Conservation (phyloP, 2,329 filamentous ascomycete species). For the Sodiomyces alkalinus region DNA sequence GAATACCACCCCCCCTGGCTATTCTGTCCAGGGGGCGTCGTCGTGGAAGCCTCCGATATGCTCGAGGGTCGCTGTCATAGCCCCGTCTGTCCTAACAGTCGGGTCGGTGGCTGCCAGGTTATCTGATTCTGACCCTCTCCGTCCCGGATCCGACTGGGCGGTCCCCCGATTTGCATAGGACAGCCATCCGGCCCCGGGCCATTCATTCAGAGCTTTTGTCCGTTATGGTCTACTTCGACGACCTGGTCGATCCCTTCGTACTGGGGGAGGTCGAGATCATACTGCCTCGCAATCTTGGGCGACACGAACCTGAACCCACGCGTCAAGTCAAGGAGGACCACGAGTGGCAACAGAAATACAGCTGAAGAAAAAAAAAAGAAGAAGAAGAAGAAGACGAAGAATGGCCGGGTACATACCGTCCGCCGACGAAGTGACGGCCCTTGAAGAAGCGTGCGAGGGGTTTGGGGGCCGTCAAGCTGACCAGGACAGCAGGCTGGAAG, state of each 20-base stretch:
- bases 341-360: no score
- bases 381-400: no score
- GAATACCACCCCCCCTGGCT: conserved; percentile 32
- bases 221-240: conserved; percentile 50
- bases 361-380: no score
- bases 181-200: no score
- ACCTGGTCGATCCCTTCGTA: conserved; percentile 85
- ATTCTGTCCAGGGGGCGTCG: conserved; percentile 29
- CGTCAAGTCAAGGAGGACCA: no score
- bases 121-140: conserved; percentile 23
- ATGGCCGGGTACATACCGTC: conserved; percentile 47
- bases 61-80: conserved; percentile 40
- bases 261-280: conserved; percentile 64
- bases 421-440: conserved; percentile 84
- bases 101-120: conserved; percentile 37
- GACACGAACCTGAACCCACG: conserved; percentile 73
- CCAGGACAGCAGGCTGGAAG: conserved; percentile 66
- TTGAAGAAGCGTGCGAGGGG: conserved; percentile 71
- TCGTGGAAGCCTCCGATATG: conserved; percentile 27
- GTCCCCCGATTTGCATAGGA: no score
- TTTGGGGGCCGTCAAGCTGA: conserved; percentile 89
- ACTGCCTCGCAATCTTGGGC: conserved; percentile 65
- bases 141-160: no score
- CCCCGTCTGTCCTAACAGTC: conserved; percentile 42
- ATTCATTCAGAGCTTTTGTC: conserved; percentile 40